phyloP scores from a whole-genome alignment of 495 filamentous ascomycete genomes.

The Neurospora sp. region DNA sequence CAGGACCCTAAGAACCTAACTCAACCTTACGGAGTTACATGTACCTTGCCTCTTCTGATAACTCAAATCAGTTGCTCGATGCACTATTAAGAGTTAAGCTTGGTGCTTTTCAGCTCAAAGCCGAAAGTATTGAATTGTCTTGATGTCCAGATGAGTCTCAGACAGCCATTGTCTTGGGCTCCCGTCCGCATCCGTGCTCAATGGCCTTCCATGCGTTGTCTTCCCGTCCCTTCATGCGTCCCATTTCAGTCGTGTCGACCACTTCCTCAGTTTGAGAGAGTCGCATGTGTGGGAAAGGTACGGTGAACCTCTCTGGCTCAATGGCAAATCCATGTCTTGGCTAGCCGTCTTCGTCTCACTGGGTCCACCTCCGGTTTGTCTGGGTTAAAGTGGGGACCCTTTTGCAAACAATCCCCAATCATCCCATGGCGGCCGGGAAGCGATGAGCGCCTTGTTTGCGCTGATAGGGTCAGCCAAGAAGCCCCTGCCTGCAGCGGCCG shows the following conservation, averaged over 20 bases:
- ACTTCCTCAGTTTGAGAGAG: background rate
- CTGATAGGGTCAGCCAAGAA: background rate
- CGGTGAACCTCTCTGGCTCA: background rate
- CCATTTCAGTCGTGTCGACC: background rate
- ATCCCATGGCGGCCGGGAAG: background rate
- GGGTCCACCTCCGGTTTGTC: background rate
- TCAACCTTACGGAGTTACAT: background rate
- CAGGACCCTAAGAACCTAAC: background rate
- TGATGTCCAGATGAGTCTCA: background rate
- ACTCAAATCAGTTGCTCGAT: background rate
- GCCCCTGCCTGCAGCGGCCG: background rate
- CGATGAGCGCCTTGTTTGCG: background rate
- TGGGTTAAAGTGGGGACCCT: background rate
- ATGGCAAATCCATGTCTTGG: background rate
- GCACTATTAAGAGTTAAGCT: background rate
- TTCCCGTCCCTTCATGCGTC: background rate
- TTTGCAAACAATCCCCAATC: background rate
- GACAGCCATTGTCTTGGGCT: background rate
- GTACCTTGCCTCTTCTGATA: background rate
- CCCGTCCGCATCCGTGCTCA: background rate
- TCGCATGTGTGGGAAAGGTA: background rate
- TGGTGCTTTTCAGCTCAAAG: background rate
- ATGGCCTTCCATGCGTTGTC: background rate
- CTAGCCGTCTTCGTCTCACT: background rate
- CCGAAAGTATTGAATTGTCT: background rate